Base-by-base conservation (phyloP, 331 rosid genomes). In the Telfairia occidentalis region DNA sequence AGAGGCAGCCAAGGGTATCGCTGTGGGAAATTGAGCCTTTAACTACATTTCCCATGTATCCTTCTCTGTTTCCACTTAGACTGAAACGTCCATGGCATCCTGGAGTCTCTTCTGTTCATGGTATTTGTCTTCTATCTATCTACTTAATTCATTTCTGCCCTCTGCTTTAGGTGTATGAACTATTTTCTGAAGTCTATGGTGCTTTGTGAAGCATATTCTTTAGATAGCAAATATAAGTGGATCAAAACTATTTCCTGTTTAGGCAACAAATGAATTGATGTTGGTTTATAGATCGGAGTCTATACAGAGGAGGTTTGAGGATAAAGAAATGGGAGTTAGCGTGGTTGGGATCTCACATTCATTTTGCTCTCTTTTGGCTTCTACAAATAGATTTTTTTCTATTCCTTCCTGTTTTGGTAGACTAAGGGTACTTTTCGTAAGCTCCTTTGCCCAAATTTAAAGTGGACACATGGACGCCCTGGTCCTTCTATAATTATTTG, bases 1-100 rank as follows among this genome's bases (percentile, higher is more conserved):
- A 91, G 73, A 86, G 97, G 78, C 96, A 84, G 80, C 97, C 97
- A 30, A 78, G 97, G 48, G 97, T 91, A 11, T 91, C 96, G 0
- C 81, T 91, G 70, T 91, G 97, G 97, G 97, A 91, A 84, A 91
- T 91, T 80, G 97, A 91, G 84, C 97, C 97, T 73, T 84, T 91
- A 66, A 91, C 97, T 61, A 91, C 92, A 32, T 91, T 91, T 78
- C 97, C 97, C 9, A 89, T 91, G 96, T 91, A 91, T 72, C 96
- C 97, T 53, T 91, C 97, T 11, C 80, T 91, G 45, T 91, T 91
- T 85, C 97, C 96, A 21, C 96, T 91, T 71, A 67, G 96, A 80
- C 76, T 91, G 84, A 91, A 91, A 77, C 96, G 96, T 5, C 97
- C 97, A 45, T 91, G 96, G 92, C 84, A 85, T 87, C 96, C 91